phyloP scores from a whole-genome alignment of 169 alveolate genomes.

The Plasmodium blacklocki region DNA sequence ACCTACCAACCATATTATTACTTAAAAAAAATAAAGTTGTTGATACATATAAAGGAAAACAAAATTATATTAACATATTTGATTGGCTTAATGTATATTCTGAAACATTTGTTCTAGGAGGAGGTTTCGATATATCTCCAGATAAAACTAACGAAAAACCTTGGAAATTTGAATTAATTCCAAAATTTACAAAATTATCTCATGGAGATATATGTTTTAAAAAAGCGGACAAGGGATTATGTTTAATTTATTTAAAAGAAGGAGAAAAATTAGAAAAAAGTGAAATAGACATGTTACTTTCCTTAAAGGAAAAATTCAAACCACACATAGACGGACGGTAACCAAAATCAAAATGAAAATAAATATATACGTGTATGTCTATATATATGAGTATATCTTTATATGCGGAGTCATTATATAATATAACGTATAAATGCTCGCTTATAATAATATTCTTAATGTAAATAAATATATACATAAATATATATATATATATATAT shows the following conservation, averaged over 20 bases:
- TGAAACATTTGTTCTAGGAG: conserved; percentile 97
- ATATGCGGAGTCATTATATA: neutral
- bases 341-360: neutral
- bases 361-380: neutral
- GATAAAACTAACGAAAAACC: conserved; percentile 89
- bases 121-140: conserved; percentile 90
- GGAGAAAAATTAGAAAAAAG: conserved; percentile 81
- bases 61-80: conserved; percentile 89
- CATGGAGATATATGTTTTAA: conserved; percentile 91
- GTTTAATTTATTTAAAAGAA: conserved; percentile 87
- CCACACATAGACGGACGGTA: conserved; percentile 86
- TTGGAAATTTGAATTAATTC: conserved; percentile 87
- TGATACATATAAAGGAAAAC: conserved; percentile 92
- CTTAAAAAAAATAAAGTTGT: conserved; percentile 88
- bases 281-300: conserved; percentile 88
- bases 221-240: conserved; percentile 84
- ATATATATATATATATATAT: neutral
- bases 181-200: conserved; percentile 88
- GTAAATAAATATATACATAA: neutral
- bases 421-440: neutral
- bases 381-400: neutral
- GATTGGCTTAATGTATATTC: conserved; percentile 96
- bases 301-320: conserved; percentile 85
- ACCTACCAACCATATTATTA: conserved; percentile 90
- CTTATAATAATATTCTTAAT: neutral